phyloP scores from a whole-genome alignment of 768 basidiomycete genomes.

The Saitozyma sp. region DNA sequence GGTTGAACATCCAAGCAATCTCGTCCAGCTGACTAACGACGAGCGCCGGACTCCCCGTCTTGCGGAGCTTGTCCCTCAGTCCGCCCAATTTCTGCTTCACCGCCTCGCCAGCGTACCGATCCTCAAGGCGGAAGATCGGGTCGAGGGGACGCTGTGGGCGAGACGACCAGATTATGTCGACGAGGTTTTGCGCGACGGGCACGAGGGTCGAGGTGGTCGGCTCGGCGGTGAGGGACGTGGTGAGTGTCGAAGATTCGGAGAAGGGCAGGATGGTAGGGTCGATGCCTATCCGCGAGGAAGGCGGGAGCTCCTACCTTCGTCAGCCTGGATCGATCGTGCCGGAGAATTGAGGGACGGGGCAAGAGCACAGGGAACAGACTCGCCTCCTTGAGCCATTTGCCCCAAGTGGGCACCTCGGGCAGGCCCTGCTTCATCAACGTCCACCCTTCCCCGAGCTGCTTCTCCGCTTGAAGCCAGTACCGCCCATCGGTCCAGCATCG shows the following conservation, averaged over 20 bases:
- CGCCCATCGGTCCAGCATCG: slow-evolving; percentile 92
- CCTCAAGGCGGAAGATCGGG: slow-evolving; percentile 66
- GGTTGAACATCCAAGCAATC: slow-evolving; percentile 68
- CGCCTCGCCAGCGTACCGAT: slow-evolving; percentile 68
- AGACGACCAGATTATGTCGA: slow-evolving; percentile 56
- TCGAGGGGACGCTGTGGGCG: slow-evolving; percentile 71
- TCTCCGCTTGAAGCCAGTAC: slow-evolving; percentile 88
- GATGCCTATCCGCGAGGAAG: slow-evolving; percentile 24
- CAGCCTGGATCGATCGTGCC: neutral
- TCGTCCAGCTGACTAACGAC: slow-evolving; percentile 91
- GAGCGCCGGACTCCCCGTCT: slow-evolving; percentile 61
- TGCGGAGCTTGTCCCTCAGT: slow-evolving; percentile 66
- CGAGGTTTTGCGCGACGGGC: slow-evolving; percentile 66
- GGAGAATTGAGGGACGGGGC: neutral
- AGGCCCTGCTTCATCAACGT: slow-evolving; percentile 88
- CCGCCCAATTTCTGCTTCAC: slow-evolving; percentile 63
- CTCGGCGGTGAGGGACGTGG: slow-evolving; percentile 59
- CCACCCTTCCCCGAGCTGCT: slow-evolving; percentile 80
- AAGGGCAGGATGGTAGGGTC: slow-evolving; percentile 19
- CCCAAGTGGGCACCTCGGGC: slow-evolving; percentile 59
- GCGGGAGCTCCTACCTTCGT: slow-evolving; percentile 12
- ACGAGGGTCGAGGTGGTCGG: slow-evolving; percentile 63
- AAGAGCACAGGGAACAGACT: neutral
- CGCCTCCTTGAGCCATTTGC: slow-evolving; percentile 30
- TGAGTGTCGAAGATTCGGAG: slow-evolving; percentile 63